These are phyloP conservation scores for Chamaecyparis obtusa DNA, from an alignment of 75 land plant species.

Conservation along the genomic window DNA sequence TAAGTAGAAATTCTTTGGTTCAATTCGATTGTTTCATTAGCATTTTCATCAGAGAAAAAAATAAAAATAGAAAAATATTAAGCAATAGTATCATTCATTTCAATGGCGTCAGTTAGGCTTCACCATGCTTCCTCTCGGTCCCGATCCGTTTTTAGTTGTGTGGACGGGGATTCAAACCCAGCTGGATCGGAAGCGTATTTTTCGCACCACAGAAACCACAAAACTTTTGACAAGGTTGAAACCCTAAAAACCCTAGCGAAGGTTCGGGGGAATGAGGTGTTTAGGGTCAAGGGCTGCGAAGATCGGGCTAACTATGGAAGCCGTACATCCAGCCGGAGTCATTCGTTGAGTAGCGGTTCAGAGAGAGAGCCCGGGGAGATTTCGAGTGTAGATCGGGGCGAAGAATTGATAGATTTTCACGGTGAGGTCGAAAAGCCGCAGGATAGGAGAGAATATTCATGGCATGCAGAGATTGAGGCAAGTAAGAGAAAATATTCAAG, in stretches of 20 bases:
- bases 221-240: not conserved
- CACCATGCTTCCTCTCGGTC: not conserved
- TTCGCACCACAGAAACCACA: not conserved
- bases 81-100: not conserved
- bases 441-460: not conserved
- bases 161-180: not conserved
- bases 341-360: not conserved
- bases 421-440: not conserved
- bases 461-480: not conserved
- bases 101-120: not conserved
- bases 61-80: not conserved
- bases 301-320: not conserved
- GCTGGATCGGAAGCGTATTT: not conserved
- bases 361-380: conserved; percentile 6
- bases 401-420: not conserved
- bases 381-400: not conserved
- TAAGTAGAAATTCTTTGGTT: not conserved
- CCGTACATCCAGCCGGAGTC: not conserved
- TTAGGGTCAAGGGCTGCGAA: not conserved
- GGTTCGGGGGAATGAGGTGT: not conserved
- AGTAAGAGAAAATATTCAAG: not conserved
- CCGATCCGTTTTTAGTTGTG: not conserved
- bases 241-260: not conserved
- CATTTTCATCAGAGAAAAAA: not conserved
- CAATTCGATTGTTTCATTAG: not conserved